Evolutionary conservation across 2,329 filamentous ascomycete species (phyloP).

Genomic region (Aspergillus ibericus): DNA sequence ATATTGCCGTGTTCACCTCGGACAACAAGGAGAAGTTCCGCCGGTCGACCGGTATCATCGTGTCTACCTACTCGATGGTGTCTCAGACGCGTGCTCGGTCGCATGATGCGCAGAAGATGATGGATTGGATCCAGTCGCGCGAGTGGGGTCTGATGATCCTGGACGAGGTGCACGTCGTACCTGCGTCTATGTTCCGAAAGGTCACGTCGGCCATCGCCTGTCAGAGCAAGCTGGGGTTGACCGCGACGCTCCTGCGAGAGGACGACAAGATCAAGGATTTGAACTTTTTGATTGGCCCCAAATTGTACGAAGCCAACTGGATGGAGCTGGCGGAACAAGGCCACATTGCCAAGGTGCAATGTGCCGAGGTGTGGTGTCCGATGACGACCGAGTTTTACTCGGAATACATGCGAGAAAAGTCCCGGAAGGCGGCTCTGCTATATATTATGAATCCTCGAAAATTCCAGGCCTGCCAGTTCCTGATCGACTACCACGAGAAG

Average conservation of each 20-base stretch:
- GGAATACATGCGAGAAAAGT: constrained; percentile 76
- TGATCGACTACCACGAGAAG: constrained; percentile 97
- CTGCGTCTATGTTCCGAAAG: constrained; percentile 91
- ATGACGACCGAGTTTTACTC: constrained; percentile 99
- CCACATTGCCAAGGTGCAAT: constrained; percentile 95
- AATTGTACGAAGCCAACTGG: constrained; percentile 98
- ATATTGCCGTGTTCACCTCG: constrained; percentile 92
- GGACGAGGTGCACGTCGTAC: constrained; percentile 97
- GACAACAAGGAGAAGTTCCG: constrained; percentile 86
- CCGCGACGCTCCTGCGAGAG: constrained; percentile 88
- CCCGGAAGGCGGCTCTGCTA: constrained; percentile 66
- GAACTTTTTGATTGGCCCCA: constrained; percentile 96
- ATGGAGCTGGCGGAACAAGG: constrained; percentile 97
- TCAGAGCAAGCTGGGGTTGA: constrained; percentile 91
- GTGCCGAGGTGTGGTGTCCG: constrained; percentile 97
- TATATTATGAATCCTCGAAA: constrained; percentile 98
- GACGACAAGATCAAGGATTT: constrained; percentile 98
- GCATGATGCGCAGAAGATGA: constrained; percentile 94
- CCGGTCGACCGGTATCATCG: constrained; percentile 90
- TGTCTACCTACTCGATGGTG: constrained; percentile 99
- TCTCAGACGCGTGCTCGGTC: constrained; percentile 83
- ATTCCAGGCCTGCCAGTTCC: constrained; percentile 93
- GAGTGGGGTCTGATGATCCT: constrained; percentile 98
- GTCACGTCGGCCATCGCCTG: constrained; percentile 92
- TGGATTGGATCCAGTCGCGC: constrained; percentile 83